Percentiles rank a stretch among this genome's conserved stretches.
Evolutionary conservation across 352 stramenopile genomes (phyloP).

Genomic region (Globisporangium perplexum): DNA sequence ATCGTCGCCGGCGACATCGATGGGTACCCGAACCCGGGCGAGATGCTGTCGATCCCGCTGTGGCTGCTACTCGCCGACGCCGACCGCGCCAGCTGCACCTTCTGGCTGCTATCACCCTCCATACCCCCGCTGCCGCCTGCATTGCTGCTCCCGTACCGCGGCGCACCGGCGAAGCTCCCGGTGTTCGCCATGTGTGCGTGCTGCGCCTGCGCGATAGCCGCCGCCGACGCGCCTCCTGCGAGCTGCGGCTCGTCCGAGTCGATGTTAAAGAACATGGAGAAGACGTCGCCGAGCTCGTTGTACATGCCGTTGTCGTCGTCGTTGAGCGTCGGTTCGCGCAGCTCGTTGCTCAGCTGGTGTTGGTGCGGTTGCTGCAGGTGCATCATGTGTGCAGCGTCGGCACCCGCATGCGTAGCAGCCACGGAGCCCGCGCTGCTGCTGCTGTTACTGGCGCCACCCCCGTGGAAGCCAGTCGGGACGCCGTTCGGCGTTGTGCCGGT

Average conservation of each 20-base stretch:
- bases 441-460: no score
- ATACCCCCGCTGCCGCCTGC: conserved; percentile 1
- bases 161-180: conserved; percentile 8
- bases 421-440: conserved; percentile 6
- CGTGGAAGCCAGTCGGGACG: conserved; percentile 1
- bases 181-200: conserved; percentile 6
- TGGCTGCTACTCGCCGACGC: conserved; percentile 33
- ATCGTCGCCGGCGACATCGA: conserved; percentile 76
- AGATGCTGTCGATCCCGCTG: conserved; percentile 43
- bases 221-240: background rate
- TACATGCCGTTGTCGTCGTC: conserved; percentile 52
- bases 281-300: conserved; percentile 63
- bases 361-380: conserved; percentile 11
- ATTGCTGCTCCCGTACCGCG: conserved; percentile 3
- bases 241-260: conserved; percentile 29
- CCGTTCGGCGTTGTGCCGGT: conserved; percentile 28
- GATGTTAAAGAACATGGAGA: conserved; percentile 70
- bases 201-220: conserved; percentile 4
- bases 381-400: conserved; percentile 8
- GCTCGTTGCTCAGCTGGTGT: conserved; percentile 16
- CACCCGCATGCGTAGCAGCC: background rate
- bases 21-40: conserved; percentile 44
- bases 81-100: conserved; percentile 48
- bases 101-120: conserved; percentile 11
- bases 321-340: conserved; percentile 27